Conservation (phyloP, 345 rosid genomes). For the Excoecaria cochinchinensis region DNA sequence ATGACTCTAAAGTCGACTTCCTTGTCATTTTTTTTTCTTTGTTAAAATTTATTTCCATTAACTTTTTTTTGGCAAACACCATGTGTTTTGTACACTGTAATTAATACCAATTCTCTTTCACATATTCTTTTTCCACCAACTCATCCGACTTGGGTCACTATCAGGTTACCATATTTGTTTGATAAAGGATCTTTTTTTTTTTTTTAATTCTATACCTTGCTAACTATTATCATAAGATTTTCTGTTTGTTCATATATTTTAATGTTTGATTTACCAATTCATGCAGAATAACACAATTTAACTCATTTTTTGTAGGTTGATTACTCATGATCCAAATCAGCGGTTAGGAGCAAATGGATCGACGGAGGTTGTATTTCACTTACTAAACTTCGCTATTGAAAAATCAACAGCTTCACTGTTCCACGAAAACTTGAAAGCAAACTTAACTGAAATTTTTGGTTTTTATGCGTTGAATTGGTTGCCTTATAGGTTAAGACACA, state of each 20-base stretch:
- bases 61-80: neutral
- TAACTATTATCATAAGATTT: neutral
- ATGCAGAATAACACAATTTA: conserved; percentile 6
- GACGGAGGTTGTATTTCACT: conserved; percentile 52
- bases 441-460: conserved; percentile 10
- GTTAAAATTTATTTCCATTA: neutral
- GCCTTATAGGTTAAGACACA: conserved; percentile 64
- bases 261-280: neutral
- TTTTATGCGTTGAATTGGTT: conserved; percentile 3
- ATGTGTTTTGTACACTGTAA: neutral
- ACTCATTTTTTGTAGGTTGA: conserved; percentile 44
- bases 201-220: neutral
- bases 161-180: neutral
- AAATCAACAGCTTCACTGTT: conserved; percentile 1
- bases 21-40: neutral
- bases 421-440: conserved; percentile 8
- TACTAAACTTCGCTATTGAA: conserved; percentile 3
- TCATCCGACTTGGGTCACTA: neutral
- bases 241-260: neutral
- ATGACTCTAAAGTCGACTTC: neutral
- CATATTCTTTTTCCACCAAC: neutral
- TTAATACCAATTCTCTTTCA: neutral
- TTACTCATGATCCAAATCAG: conserved; percentile 61
- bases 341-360: conserved; percentile 74
- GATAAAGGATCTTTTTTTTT: neutral